These are phyloP conservation scores for Chrysoporthe deuterocubensis DNA, from an alignment of 2,329 filamentous ascomycete genomes.

Conservation along the genomic window DNA sequence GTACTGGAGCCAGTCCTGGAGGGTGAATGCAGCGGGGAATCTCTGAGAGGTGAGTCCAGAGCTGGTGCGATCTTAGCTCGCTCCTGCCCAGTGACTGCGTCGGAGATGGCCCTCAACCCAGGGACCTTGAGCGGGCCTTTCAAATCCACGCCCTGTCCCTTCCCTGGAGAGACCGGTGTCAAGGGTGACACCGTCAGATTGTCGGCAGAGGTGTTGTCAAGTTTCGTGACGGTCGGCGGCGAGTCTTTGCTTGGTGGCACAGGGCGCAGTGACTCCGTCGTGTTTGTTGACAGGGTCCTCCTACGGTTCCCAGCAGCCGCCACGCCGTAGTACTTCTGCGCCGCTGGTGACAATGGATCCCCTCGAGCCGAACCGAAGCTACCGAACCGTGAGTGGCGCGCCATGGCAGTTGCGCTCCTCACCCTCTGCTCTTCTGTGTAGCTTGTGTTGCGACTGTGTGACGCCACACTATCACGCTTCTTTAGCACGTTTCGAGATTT, in stretches of 20 bases:
- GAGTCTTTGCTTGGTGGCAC: conserved; percentile 57
- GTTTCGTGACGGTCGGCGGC: conserved; percentile 63
- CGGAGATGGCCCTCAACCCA: conserved; percentile 81
- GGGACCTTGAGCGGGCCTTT: conserved; percentile 53
- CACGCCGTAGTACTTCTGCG: conserved; percentile 72
- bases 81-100: conserved; percentile 63
- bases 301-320: conserved; percentile 53
- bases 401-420: conserved; percentile 67
- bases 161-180: conserved; percentile 49
- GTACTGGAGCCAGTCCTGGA: conserved; percentile 78
- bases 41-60: conserved; percentile 54
- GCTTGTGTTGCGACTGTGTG: conserved; percentile 74
- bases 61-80: conserved; percentile 56
- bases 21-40: conserved; percentile 64
- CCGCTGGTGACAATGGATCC: conserved; percentile 61
- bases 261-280: conserved; percentile 58
- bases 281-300: conserved; percentile 64
- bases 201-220: conserved; percentile 50
- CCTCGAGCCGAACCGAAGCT: conserved; percentile 78
- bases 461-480: conserved; percentile 67
- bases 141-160: conserved; percentile 41
- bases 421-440: conserved; percentile 75
- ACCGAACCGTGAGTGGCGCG: conserved; percentile 76
- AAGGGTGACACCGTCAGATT: conserved; percentile 42
- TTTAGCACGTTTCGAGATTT: conserved; percentile 78